A percentile compares a stretch with the other conserved stretches of the same genome.
Conservation (phyloP, 768 basidiomycete species). For the Suillus ampliporus region DNA sequence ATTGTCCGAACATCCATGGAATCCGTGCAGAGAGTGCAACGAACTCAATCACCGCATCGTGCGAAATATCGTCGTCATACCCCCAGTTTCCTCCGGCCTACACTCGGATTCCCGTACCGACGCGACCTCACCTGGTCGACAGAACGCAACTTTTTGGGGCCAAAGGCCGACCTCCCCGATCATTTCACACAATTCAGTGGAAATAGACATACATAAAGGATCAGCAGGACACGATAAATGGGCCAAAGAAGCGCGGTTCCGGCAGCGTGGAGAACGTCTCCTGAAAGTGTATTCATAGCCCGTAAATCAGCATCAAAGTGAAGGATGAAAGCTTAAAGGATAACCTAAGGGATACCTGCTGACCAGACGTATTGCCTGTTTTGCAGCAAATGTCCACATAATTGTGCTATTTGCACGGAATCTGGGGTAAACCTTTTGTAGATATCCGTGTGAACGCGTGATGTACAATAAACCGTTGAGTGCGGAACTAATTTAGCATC, state of each 20-base stretch:
- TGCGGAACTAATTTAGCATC: slow-evolving; percentile 6
- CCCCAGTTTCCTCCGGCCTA: background rate
- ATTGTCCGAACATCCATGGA: slow-evolving; percentile 1
- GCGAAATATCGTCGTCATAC: background rate
- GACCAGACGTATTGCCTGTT: background rate
- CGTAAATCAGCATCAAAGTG: slow-evolving; percentile 3
- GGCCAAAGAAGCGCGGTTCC: background rate
- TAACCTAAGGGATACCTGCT: background rate
- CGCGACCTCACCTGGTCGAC: background rate
- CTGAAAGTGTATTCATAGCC: slow-evolving; percentile 1
- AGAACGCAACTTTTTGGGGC: background rate
- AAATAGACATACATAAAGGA: background rate
- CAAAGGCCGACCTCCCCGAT: background rate
- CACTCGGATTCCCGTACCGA: background rate
- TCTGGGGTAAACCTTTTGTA: background rate
- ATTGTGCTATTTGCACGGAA: background rate
- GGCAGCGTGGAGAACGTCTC: background rate
- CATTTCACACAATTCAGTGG: background rate
- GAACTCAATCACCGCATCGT: background rate
- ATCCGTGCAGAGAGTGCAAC: background rate
- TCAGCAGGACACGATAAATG: slow-evolving; percentile 1
- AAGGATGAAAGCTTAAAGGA: background rate
- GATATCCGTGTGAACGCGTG: background rate
- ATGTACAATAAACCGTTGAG: background rate
- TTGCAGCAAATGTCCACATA: background rate